Conservation (phyloP, 305 asterid genomes). For the Petunia hybrid region DNA sequence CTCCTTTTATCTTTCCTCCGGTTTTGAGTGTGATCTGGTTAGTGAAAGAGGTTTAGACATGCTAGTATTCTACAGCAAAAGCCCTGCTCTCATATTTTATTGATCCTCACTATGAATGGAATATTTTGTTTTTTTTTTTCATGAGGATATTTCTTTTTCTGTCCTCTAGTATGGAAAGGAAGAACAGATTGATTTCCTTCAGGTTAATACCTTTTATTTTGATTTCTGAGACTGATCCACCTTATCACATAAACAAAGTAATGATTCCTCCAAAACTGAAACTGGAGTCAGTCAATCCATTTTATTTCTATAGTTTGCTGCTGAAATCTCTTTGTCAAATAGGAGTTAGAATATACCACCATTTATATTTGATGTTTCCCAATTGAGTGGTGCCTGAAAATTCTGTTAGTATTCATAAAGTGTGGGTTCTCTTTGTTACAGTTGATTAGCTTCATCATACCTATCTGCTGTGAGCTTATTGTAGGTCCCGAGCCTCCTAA, state of each 20-base stretch:
- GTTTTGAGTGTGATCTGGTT: not conserved
- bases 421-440: not conserved
- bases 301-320: not conserved
- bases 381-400: conserved; percentile 6
- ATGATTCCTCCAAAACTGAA: conserved; percentile 12
- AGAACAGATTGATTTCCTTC: not conserved
- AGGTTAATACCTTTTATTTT: too few species aligned
- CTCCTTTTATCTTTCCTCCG: conserved; percentile 16
- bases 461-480: not conserved
- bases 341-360: not conserved
- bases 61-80: conserved; percentile 18
- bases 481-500: not conserved
- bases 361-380: not conserved
- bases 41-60: conserved; percentile 12
- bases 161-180: not conserved
- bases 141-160: not conserved
- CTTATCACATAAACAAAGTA: not conserved
- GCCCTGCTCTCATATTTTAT: not conserved
- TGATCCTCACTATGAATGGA: conserved; percentile 6
- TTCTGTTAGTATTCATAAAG: not conserved
- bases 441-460: not conserved
- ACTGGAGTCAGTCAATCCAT: not conserved
- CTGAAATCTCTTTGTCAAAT: conserved; percentile 9
- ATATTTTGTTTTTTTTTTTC: not conserved
- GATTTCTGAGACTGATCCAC: not conserved